Conservation (phyloP, 2,329 filamentous ascomycete species). For the Podosphaera aphanis region DNA sequence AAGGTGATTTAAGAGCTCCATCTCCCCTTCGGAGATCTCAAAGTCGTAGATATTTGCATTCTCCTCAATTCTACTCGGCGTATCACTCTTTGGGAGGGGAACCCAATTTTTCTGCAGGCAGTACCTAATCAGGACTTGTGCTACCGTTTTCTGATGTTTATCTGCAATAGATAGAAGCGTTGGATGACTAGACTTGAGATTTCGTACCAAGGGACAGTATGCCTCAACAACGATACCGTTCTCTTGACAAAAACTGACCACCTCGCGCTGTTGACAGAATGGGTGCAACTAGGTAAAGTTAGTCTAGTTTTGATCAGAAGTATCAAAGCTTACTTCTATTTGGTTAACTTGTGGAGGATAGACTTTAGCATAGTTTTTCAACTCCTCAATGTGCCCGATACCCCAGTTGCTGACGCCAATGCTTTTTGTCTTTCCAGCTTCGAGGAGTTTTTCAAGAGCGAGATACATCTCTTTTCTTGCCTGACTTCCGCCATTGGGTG, state of each 20-base stretch:
- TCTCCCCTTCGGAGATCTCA: constrained; percentile 30
- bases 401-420: constrained; percentile 58
- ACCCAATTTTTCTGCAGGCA: constrained; percentile 47
- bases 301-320: not conserved
- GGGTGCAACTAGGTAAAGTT: constrained; percentile 40
- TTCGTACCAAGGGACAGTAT: constrained; percentile 32
- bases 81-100: constrained; percentile 43
- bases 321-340: constrained; percentile 30
- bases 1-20: constrained; percentile 27
- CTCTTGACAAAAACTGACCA: constrained; percentile 24
- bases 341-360: constrained; percentile 56
- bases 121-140: constrained; percentile 46
- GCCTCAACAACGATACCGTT: constrained; percentile 29
- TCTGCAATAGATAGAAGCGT: constrained; percentile 30
- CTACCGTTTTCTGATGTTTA: constrained; percentile 34
- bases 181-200: constrained; percentile 35
- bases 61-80: constrained; percentile 30
- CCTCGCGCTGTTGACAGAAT: constrained; percentile 37
- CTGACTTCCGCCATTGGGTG: constrained; percentile 28
- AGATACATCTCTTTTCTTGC: constrained; percentile 39
- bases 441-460: constrained; percentile 36
- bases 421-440: constrained; percentile 33
- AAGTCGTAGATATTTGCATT: constrained; percentile 41
- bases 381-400: constrained; percentile 41
- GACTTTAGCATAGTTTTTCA: constrained; percentile 38